Evolutionary conservation across 176 grass and related monocot genomes (phyloP), one percentile per base, ranked within the genome.

Genomic region (Musa beccarii): DNA sequence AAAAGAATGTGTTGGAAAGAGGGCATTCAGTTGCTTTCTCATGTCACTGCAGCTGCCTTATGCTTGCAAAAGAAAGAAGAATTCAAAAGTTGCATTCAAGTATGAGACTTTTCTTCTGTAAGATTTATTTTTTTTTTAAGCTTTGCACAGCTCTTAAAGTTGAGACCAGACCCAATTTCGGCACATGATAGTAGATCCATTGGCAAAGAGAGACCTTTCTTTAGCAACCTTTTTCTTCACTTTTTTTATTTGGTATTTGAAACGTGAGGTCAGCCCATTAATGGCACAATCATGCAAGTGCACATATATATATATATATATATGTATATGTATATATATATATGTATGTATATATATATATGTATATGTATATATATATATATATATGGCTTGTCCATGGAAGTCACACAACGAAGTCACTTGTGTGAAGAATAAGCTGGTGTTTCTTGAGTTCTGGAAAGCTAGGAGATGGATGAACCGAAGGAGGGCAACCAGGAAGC

Each of bases 401-500:
- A 43, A 43, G 34, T 43, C 34, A 43, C 34, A 43, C 34, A 43
- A 43, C 34, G 34, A 43, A 43, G 34, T 43, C 34, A 43, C 34
- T 6, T 43, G 34, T 43, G 34, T 43, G 34, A 43, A 43, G 34
- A 43, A 43, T 43, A 43, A 4, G 34, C 34, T 0, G 6, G 34
- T 43, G 3, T 43, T 43, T 43, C 34, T 43, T 43, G 34, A 43
- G 34, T 43, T 43, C 2, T 43, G 34, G 34, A 4, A 43, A 4
- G 34, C 34, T 6, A 5, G 34, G 34, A 43, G 34, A 73, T 73
- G 71, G 51, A 77, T 2, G n/a, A 3, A 14, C 14, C 19, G 66
- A 8, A 76, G 81, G 82, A 81, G 2, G 61, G 88, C 71, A 23
- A 23, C 50, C 2, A 3, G 17, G 24, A 52, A 26, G 59, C 1